Conservation (phyloP, 2,329 filamentous ascomycete species). For the Diaporthe ampelina region DNA sequence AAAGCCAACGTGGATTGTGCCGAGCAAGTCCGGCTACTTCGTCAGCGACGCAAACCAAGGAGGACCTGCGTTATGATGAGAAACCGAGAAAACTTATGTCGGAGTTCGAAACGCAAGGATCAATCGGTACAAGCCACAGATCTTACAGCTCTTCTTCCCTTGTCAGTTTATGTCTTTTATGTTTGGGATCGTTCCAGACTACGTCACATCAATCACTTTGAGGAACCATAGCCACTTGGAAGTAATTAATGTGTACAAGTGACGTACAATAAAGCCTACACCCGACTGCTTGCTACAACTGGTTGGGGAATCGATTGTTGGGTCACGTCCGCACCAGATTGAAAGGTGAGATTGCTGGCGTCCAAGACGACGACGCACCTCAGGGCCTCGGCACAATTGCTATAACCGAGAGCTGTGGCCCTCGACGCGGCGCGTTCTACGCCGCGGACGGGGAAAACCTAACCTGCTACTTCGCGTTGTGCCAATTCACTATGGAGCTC, state of each 20-base stretch:
- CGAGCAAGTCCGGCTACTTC: background rate
- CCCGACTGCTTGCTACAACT: conserved; percentile 5
- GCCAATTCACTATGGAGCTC: conserved; percentile 61
- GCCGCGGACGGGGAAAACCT: conserved; percentile 47
- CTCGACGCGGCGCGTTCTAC: conserved; percentile 65
- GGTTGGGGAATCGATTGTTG: conserved; percentile 3
- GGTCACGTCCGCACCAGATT: conserved; percentile 9
- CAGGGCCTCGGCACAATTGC: conserved; percentile 49
- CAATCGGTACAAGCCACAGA: conserved; percentile 6
- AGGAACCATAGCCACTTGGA: too few relatives aligned
- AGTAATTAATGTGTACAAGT: too few relatives aligned
- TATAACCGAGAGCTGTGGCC: conserved; percentile 57
- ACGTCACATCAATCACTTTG: too few relatives aligned
- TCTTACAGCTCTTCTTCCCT: too few relatives aligned
- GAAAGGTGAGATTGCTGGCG: conserved; percentile 47
- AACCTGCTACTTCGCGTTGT: conserved; percentile 63
- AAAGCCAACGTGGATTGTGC: background rate
- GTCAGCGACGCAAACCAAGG: background rate
- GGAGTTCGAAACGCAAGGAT: background rate
- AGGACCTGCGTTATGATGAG: background rate
- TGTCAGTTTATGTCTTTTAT: too few relatives aligned
- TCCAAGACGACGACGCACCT: conserved; percentile 52
- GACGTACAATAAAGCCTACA: conserved; percentile 11
- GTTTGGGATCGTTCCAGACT: too few relatives aligned
- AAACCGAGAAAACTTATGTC: background rate